Base-by-base conservation (phyloP, 208 protist species). In the Leishmania lainsoni region DNA sequence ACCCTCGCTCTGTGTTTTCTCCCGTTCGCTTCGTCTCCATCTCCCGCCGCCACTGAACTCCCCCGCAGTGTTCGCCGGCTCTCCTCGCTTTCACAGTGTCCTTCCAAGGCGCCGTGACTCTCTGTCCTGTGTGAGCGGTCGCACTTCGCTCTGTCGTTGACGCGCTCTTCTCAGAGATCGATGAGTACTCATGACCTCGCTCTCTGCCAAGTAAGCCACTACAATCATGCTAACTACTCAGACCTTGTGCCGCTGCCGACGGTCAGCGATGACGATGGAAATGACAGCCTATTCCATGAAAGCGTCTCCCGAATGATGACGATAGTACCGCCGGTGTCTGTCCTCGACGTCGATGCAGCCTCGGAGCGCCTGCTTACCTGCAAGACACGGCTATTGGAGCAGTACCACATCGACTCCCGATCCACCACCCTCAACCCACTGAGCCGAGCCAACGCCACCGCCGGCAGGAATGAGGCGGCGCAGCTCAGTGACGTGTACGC, bases 161-260 rank as follows among this genome's bases (percentile, higher is more conserved):
- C 74, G 3, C 49, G 22, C 17, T 29, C 17, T 76, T 71, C 61
- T 42, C 22, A 51, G 29, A 83, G 72, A 63, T 85, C 78, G 80
- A 87, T 90, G 86, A 83, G 84, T 83, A 69, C 80, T 78, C 75
- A 78, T 66, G 77, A 85, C 68, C 78, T 65, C 73, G 26, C 45
- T 39, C 75, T 91, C 22, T 89, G 88, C 83, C 86, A 89, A 52
- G 88, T 83, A 72, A 85, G 73, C 42, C 88, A 76, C 78, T 91
- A 91, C 76, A 80, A 78, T 51, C 39, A 87, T 56, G 59, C 35
- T 12, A 79, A 84, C 22, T 89, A 87, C 49, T 70, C 42, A 5
- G 42, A 75, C 59, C 17, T 75, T 2, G 79, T 74, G n/a, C 80
- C 83, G 22, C 66, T 81, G 39, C 80, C 86, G 14, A 87, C 82